Evolutionary conservation across 148 eudicot species (phyloP).

Genomic region (Fagopyrum tataricum): DNA sequence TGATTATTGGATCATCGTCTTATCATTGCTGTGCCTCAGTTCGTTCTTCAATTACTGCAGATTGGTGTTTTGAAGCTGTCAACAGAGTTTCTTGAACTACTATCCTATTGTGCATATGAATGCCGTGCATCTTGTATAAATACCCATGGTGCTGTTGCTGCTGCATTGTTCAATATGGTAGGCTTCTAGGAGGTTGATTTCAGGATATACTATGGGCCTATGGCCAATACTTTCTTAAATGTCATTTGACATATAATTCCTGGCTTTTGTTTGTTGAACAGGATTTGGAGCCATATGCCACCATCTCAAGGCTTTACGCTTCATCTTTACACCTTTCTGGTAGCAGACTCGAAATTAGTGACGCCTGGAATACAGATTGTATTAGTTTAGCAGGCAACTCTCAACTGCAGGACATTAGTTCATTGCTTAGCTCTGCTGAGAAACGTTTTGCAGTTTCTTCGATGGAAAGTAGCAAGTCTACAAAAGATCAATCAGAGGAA

Average conservation of each 20-base stretch:
- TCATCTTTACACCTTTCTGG: conserved; percentile 43
- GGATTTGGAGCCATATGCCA: conserved; percentile 31
- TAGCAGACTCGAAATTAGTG: conserved; percentile 20
- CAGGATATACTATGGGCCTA: conserved; percentile 14
- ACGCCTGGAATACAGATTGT: conserved; percentile 16
- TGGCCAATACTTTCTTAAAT: conserved; percentile 4
- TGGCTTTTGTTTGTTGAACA: conserved; percentile 20
- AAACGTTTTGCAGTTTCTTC: conserved; percentile 15
- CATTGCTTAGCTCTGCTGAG: conserved; percentile 27
- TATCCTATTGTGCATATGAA: conserved; percentile 46
- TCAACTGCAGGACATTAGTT: conserved; percentile 29
- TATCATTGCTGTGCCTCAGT: neutral
- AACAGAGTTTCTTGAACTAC: conserved; percentile 54
- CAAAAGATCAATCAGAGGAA: conserved; percentile 13
- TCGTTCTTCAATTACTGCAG: conserved; percentile 29
- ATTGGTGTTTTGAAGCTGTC: conserved; percentile 24
- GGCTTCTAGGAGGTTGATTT: conserved; percentile 18
- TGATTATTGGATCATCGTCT: neutral
- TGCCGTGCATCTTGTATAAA: conserved; percentile 35
- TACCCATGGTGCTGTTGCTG: conserved; percentile 38
- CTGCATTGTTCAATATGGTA: conserved; percentile 37
- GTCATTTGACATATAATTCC: neutral
- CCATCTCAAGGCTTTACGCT: conserved; percentile 51
- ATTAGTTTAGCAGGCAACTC: conserved; percentile 17
- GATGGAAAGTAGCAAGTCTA: conserved; percentile 13